A percentile compares a stretch with the other conserved stretches of the same genome.
These are phyloP conservation scores for Aspergillus viridinutans DNA, from an alignment of 2,329 filamentous ascomycete genomes.

Conservation along the genomic window DNA sequence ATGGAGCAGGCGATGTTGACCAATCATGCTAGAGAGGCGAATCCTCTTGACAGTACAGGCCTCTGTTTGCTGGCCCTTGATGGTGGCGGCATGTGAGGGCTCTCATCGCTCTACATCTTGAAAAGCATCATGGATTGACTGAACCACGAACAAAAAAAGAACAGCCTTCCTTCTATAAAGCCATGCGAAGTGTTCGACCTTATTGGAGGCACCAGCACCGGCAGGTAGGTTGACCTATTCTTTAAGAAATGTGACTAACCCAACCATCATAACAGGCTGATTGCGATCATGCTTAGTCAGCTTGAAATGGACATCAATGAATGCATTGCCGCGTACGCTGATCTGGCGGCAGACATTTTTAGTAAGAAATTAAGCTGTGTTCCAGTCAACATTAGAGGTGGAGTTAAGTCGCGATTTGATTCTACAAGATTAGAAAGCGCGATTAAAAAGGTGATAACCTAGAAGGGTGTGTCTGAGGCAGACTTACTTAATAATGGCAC, in stretches of 20 bases:
- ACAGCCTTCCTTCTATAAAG: conserved; percentile 15
- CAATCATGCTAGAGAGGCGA: background rate
- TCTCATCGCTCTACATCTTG: conserved; percentile 37
- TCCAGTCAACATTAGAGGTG: background rate
- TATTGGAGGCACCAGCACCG: conserved; percentile 38
- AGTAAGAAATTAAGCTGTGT: background rate
- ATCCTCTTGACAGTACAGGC: conserved; percentile 6
- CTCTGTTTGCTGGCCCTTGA: conserved; percentile 24
- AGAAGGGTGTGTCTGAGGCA: background rate
- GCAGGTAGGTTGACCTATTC: conserved; percentile 26
- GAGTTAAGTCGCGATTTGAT: background rate
- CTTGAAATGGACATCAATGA: conserved; percentile 44
- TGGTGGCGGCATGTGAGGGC: conserved; percentile 39
- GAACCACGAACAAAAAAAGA: background rate
- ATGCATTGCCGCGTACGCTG: conserved; percentile 40
- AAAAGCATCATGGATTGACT: conserved; percentile 31
- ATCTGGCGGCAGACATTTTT: conserved; percentile 38
- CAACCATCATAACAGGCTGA: conserved; percentile 30
- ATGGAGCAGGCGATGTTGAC: background rate
- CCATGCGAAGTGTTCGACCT: conserved; percentile 40
- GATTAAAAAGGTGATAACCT: background rate
- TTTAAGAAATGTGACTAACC: no score
- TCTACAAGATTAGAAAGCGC: background rate
- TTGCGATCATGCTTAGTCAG: conserved; percentile 48
- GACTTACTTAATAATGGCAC: background rate